Percentiles rank a stretch among this genome's conserved stretches.
Conservation (phyloP, 1,284 basidiomycete genomes). For the Fomitopsis schrenkii region DNA sequence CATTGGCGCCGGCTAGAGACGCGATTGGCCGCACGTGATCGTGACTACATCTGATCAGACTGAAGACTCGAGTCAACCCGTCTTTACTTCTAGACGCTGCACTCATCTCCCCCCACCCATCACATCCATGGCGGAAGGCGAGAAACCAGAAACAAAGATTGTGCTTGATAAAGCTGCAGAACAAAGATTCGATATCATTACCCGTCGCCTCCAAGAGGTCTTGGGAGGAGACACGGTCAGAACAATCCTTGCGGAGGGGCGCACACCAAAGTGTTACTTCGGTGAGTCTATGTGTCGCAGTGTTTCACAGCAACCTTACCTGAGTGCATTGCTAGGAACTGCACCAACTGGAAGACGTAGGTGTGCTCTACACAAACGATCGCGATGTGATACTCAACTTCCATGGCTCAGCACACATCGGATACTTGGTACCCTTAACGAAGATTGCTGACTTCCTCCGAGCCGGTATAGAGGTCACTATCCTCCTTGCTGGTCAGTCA, state of each 20-base stretch:
- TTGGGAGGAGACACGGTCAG: conserved; percentile 86
- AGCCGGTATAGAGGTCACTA: conserved; percentile 88
- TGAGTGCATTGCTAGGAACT: conserved; percentile 55
- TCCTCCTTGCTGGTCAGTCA: conserved; percentile 79
- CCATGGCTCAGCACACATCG: conserved; percentile 78
- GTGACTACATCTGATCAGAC: too few relatives aligned
- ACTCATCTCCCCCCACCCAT: neutral
- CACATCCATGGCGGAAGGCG: neutral
- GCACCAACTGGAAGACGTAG: conserved; percentile 93
- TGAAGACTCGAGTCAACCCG: too few relatives aligned
- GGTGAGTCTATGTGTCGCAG: conserved; percentile 44
- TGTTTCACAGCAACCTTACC: neutral
- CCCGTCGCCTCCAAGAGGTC: conserved; percentile 83
- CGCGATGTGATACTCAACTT: neutral
- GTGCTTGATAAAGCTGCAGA: conserved; percentile 30
- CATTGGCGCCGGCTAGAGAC: too few relatives aligned
- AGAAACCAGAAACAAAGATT: neutral
- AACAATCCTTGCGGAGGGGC: conserved; percentile 76
- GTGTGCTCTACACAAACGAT: conserved; percentile 26
- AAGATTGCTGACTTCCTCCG: conserved; percentile 97
- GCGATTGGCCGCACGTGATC: too few relatives aligned
- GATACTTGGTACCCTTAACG: conserved; percentile 92
- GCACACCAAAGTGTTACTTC: conserved; percentile 84
- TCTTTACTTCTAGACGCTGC: too few relatives aligned
- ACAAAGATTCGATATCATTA: conserved; percentile 83